Percentiles rank a stretch among this genome's conserved stretches.
phyloP scores from a whole-genome alignment of 225 moss, liverwort and hornwort genomes.

The Polytrichum formosum region DNA sequence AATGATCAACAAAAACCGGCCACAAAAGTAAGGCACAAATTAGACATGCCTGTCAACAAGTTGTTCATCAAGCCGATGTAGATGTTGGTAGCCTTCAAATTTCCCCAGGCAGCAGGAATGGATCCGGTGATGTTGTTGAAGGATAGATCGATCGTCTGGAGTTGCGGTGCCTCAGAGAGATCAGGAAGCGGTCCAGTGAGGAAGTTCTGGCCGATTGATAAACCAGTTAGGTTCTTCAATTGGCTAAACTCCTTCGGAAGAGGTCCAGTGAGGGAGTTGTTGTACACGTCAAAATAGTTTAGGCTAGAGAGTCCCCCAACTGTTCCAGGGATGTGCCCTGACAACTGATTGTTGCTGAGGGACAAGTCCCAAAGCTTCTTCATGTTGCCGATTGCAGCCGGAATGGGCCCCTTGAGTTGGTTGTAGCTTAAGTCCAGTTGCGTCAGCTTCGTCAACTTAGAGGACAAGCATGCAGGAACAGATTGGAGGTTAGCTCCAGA shows the following conservation, averaged over 20 bases:
- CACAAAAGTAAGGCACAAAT: neutral
- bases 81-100: neutral
- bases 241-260: neutral
- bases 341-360: neutral
- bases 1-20: too few species aligned
- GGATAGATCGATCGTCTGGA: neutral
- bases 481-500: neutral
- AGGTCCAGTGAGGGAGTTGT: neutral
- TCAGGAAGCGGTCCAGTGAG: neutral
- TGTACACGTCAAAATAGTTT: neutral
- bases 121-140: conserved; percentile 2
- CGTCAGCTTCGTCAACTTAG: neutral
- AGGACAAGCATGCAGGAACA: neutral
- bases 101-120: conserved; percentile 1
- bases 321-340: neutral
- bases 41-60: neutral
- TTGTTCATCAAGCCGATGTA: neutral
- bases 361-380: neutral
- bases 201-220: neutral
- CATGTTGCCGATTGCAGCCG: neutral
- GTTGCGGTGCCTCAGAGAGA: neutral
- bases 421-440: too few species aligned
- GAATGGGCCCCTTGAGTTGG: neutral
- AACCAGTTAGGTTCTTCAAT: neutral
- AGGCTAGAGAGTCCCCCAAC: neutral